Base-by-base conservation (phyloP, 371 early-diverging fungal species). In the Mortierella sp. region DNA sequence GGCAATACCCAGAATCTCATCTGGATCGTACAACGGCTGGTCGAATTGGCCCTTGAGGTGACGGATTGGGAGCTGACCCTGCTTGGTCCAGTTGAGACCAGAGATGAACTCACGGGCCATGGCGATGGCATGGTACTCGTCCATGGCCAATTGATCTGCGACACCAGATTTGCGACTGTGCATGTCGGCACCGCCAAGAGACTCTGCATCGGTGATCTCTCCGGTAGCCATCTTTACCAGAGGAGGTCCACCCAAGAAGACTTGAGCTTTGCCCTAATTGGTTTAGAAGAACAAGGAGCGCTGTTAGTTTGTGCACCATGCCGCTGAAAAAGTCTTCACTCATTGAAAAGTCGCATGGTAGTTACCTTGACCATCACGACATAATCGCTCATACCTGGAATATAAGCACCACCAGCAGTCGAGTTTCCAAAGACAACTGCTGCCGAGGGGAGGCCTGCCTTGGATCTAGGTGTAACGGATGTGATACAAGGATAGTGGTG, bases 391-490 rank as follows among this genome's bases (percentile, higher is more conserved):
- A 95, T 93, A 64, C 93, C 94, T 46, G 94, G 94, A 53, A 91
- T 89, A 75, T 95, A 95, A 11, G 95, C 95, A 51, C 95, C 95
- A 44, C 95, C 95, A 8, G 95, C 95, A 5, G 95, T 95, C n/a
- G 94, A 92, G 55, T 91, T 94, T 51, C 95, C 95, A 87, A 95
- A 94, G 10, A 94, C 95, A 19, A 95, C 91, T 67, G 91, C 91
- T 69, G 90, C 93, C 0, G 94, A 92, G 8, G 95, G 95, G 19
- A 95, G 87, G 55, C 91, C 92, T 11, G 89, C 88, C 76, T 95
- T 95, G 67, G 94, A 93, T 82, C 95, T 94, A 80, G 10, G 50
- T 40, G 34, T 34, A 64, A 57, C 4, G 43, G 6, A 6, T 40
- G 43, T 64, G 50, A 51, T 70, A 11, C 16, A 43, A 44, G 44